Evolutionary conservation across 257 asterid species (phyloP).

Genomic region (Schizonepeta tenuifolia): DNA sequence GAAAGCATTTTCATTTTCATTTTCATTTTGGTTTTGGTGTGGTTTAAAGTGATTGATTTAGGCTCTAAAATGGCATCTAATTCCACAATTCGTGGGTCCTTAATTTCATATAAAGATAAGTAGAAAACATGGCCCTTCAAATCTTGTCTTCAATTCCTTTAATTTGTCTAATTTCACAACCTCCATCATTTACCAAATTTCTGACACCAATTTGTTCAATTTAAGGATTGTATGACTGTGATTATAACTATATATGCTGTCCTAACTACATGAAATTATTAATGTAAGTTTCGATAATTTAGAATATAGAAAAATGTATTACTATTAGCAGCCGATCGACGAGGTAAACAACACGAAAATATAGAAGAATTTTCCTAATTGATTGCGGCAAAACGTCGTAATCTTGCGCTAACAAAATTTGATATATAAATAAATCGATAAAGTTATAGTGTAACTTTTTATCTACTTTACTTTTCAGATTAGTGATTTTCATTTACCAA

Average conservation of each 20-base stretch:
- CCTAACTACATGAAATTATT: neutral
- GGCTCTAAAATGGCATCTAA: conserved; percentile 42
- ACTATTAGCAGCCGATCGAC: too few relatives aligned
- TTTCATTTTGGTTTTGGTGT: neutral
- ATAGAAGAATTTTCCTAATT: neutral
- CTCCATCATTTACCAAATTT: conserved; percentile 22
- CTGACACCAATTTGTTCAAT: conserved; percentile 10
- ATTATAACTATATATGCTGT: neutral
- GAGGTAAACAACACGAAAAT: neutral
- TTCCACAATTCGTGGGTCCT: conserved; percentile 52
- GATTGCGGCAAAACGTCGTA: neutral
- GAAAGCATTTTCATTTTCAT: conserved; percentile 21
- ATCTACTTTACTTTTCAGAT: neutral
- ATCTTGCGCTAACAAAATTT: too few relatives aligned
- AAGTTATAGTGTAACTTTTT: too few relatives aligned
- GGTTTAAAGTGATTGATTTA: conserved; percentile 43
- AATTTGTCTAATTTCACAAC: conserved; percentile 10
- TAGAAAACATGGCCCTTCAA: conserved; percentile 46
- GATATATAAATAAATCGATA: too few relatives aligned
- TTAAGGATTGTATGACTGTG: neutral
- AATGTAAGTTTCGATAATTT: neutral
- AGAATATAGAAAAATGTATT: neutral
- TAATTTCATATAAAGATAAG: conserved; percentile 34
- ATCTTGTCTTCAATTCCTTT: conserved; percentile 40
- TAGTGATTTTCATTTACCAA: neutral